These are phyloP conservation scores for Neurospora tetraspora DNA, from an alignment of 495 filamentous ascomycete species.

Conservation along the genomic window DNA sequence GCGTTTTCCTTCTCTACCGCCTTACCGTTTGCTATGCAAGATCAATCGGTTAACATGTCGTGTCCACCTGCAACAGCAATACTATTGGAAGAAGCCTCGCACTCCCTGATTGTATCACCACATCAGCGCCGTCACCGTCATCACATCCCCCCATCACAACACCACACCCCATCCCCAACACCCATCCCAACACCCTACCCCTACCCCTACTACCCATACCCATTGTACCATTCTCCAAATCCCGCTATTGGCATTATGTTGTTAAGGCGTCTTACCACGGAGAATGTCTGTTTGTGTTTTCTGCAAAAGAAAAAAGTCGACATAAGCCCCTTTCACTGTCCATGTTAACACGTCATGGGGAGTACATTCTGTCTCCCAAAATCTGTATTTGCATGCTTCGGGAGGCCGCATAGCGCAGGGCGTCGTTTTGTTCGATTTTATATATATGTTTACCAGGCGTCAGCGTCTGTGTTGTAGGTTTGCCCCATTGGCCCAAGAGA, in stretches of 20 bases:
- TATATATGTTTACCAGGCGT: slow-evolving; percentile 4
- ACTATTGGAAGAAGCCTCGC: slow-evolving; percentile 77
- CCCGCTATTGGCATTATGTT: background rate
- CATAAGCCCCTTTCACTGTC: slow-evolving; percentile 7
- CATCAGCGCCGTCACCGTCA: background rate
- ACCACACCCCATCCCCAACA: background rate
- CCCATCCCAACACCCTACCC: background rate
- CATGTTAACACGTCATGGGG: background rate
- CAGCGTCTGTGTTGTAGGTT: background rate
- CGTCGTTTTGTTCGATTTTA: slow-evolving; percentile 11
- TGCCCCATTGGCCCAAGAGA: background rate
- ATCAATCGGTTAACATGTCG: slow-evolving; percentile 15
- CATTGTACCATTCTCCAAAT: background rate
- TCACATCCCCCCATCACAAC: background rate
- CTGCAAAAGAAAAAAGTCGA: slow-evolving; percentile 1
- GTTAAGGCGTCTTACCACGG: background rate
- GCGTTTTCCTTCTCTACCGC: slow-evolving; percentile 12
- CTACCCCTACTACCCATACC: background rate
- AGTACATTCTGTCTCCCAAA: background rate
- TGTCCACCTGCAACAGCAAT: slow-evolving; percentile 53
- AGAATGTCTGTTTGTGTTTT: background rate
- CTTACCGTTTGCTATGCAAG: background rate
- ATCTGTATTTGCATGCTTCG: slow-evolving; percentile 10
- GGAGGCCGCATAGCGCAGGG: slow-evolving; percentile 21
- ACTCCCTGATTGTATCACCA: slow-evolving; percentile 31